These are phyloP conservation scores for Rhododendron kiyosumense DNA, from an alignment of 148 eudicot species.

Conservation along the genomic window DNA sequence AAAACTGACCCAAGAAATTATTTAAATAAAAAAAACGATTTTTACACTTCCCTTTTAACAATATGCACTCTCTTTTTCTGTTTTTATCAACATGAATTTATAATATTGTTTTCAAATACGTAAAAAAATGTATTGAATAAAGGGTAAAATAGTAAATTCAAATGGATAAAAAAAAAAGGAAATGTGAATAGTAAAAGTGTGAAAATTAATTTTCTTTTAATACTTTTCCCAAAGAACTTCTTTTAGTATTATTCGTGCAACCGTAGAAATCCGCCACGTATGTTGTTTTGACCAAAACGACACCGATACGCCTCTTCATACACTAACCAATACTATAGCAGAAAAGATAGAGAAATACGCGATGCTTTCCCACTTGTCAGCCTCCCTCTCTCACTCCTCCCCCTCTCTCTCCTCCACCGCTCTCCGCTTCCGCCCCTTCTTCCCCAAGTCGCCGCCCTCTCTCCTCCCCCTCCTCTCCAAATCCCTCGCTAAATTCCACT, in stretches of 20 bases:
- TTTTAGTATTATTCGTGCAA: neutral
- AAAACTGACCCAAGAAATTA: too few relatives aligned
- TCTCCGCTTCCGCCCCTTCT: constrained; percentile 10
- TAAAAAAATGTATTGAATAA: too few relatives aligned
- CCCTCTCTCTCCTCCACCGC: constrained; percentile 16
- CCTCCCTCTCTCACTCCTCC: constrained; percentile 17
- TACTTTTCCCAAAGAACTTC: too few relatives aligned
- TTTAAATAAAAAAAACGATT: too few relatives aligned
- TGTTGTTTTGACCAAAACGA: neutral
- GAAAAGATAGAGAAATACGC: neutral
- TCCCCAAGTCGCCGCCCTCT: constrained; percentile 14
- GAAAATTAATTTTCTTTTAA: too few relatives aligned
- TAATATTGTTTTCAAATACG: too few relatives aligned
- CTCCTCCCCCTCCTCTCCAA: constrained; percentile 12
- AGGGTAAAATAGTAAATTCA: too few relatives aligned
- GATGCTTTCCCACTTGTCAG: constrained; percentile 40
- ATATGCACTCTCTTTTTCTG: too few relatives aligned
- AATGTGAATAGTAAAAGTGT: too few relatives aligned
- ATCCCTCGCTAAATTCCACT: constrained; percentile 10
- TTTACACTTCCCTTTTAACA: too few relatives aligned
- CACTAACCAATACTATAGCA: neutral
- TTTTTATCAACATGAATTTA: too few relatives aligned
- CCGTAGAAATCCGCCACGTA: neutral
- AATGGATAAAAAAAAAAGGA: too few relatives aligned
- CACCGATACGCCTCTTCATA: neutral